These are phyloP conservation scores for Grifola frondosa DNA, from an alignment of 1,284 basidiomycete species.

Conservation along the genomic window DNA sequence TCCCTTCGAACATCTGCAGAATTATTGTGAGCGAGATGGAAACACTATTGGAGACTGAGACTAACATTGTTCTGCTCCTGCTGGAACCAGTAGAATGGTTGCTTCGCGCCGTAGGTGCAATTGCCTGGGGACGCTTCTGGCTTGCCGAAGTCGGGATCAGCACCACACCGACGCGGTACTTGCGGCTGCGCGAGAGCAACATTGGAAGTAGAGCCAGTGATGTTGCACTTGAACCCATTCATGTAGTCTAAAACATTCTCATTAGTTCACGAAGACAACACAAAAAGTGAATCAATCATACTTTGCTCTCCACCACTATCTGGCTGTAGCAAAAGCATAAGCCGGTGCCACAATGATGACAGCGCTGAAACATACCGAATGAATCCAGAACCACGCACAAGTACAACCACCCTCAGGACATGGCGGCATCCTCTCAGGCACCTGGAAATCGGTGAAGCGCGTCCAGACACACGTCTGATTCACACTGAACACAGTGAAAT, in stretches of 20 bases:
- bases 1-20: conserved; percentile 52
- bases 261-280: background rate
- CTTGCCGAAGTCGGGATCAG: conserved; percentile 41
- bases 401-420: conserved; percentile 65
- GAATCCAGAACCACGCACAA: conserved; percentile 76
- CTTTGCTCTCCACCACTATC: conserved; percentile 48
- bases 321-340: conserved; percentile 17
- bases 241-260: conserved; percentile 52
- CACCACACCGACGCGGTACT: conserved; percentile 54
- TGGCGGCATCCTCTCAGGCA: conserved; percentile 66
- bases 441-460: conserved; percentile 60
- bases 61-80: conserved; percentile 55
- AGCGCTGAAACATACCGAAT: conserved; percentile 35
- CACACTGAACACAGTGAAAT: conserved; percentile 70
- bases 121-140: conserved; percentile 47
- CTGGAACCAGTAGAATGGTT: conserved; percentile 67
- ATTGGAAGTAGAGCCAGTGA: conserved; percentile 53
- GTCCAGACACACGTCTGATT: conserved; percentile 74
- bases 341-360: background rate
- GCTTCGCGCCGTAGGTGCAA: conserved; percentile 67
- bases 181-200: conserved; percentile 50
- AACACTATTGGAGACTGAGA: background rate
- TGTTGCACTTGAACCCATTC: conserved; percentile 73
- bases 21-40: background rate
- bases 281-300: no score